Evolutionary conservation across 441 rosid species (phyloP).

Genomic region (Erysimum pusillum): DNA sequence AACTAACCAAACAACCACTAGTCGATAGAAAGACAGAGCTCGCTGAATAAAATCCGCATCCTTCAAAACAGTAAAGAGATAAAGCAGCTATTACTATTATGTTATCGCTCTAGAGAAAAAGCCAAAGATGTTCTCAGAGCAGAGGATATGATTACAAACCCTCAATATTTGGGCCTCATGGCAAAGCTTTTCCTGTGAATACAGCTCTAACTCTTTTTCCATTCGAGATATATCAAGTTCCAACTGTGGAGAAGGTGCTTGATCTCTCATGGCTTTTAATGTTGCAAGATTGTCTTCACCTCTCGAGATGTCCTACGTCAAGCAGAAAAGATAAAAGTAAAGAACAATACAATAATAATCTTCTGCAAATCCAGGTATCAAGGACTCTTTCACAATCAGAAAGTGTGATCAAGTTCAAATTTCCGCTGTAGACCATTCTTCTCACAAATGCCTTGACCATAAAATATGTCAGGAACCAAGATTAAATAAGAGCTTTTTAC

Average conservation of each 20-base stretch:
- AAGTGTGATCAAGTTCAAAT: slow-evolving; percentile 23
- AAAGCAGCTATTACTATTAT: slow-evolving; percentile 28
- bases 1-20: slow-evolving; percentile 93
- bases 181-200: slow-evolving; percentile 91
- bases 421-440: background rate
- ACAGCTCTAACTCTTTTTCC: slow-evolving; percentile 84
- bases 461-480: slow-evolving; percentile 19
- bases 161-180: slow-evolving; percentile 94
- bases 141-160: slow-evolving; percentile 56
- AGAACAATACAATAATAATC: slow-evolving; percentile 9
- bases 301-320: slow-evolving; percentile 84
- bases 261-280: slow-evolving; percentile 75
- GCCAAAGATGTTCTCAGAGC: slow-evolving; percentile 15
- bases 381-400: slow-evolving; percentile 17
- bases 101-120: slow-evolving; percentile 13
- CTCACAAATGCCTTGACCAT: slow-evolving; percentile 14
- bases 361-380: slow-evolving; percentile 32
- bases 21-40: slow-evolving; percentile 88
- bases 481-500: slow-evolving; percentile 2
- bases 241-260: slow-evolving; percentile 72
- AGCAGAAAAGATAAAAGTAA: slow-evolving; percentile 17
- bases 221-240: slow-evolving; percentile 73
- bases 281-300: slow-evolving; percentile 79
- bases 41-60: slow-evolving; percentile 82
- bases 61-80: slow-evolving; percentile 49